Evolutionary conservation across 108 stramenopile genomes (phyloP), one percentile per base, ranked within the genome.

Genomic region (Skeletonema costatum): DNA sequence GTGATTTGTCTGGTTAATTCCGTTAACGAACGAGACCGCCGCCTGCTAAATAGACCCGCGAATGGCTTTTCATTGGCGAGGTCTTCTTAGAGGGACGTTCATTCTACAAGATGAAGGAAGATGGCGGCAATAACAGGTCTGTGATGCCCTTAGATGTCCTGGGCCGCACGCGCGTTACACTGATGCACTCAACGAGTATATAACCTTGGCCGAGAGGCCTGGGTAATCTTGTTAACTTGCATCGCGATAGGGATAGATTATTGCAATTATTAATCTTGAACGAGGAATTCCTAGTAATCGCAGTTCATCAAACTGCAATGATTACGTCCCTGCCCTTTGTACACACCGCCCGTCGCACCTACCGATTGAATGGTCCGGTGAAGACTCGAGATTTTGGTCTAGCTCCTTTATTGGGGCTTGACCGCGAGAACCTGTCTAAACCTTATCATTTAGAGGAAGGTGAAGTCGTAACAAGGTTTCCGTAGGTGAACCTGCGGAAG

Each of bases 231-330:
- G 87, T 92, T 83, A 92, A 90, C 90, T 88, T 94, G 92, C 90
- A 93, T 96, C 96, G 96, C 97, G 96, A 93, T 97, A 93, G 98
- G 96, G 98, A 97, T 96, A 94, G 96, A 97, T 97, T 96, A 92
- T 98, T 98, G 98, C 97, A 98, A 98, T 97, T 97, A 93, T 97
- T 96, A 96, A 96, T 97, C 98, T 97, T 97, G 94, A 99, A 97
- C 98, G 96, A 97, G 97, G 96, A 99, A 97, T 97, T 97, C 97
- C 97, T 97, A 97, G 96, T 97, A 98, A 96, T 94, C 94, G 98
- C 95, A 92, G 92, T 90, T 97, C 98, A n/a, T n/a, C n/a, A n/a
- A n/a, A n/a, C n/a, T n/a, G n/a, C n/a, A n/a, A n/a, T n/a, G n/a
- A n/a, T n/a, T n/a, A n/a, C n/a, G n/a, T n/a, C n/a, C n/a, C n/a